These are phyloP conservation scores for Alternaria metachromatica DNA, from an alignment of 2,329 filamentous ascomycete genomes.

Conservation along the genomic window DNA sequence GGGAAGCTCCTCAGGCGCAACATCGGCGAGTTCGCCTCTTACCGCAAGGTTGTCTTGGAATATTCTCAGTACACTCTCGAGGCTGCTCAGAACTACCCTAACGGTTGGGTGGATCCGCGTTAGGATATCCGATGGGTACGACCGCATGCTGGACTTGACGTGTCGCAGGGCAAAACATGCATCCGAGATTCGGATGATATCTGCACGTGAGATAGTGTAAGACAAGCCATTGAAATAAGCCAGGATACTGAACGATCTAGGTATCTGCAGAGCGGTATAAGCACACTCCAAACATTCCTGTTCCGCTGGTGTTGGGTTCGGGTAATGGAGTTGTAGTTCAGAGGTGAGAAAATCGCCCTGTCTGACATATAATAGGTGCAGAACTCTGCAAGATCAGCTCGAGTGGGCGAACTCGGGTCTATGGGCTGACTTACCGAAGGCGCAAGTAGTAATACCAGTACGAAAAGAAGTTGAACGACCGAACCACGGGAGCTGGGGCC, in stretches of 20 bases:
- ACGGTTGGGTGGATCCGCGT: not conserved
- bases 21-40: not conserved
- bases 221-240: not conserved
- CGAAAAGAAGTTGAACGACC: not conserved
- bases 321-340: not conserved
- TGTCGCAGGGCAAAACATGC: not conserved
- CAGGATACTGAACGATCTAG: not conserved
- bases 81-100: not conserved
- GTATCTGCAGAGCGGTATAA: not conserved
- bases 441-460: not conserved
- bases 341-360: not conserved
- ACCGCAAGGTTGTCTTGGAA: not conserved
- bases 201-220: not conserved
- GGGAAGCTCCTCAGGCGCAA: not conserved
- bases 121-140: not conserved
- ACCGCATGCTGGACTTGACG: not conserved
- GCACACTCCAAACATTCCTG: not conserved
- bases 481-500: not conserved
- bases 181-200: not conserved
- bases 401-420: not conserved
- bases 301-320: not conserved
- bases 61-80: not conserved
- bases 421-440: not conserved
- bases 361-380: not conserved
- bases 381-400: not conserved